Evolutionary conservation across 1,139 yeast genomes (phyloP), one percentile per base, ranked within the genome.

Genomic region (Yamadazyma diospyri): DNA sequence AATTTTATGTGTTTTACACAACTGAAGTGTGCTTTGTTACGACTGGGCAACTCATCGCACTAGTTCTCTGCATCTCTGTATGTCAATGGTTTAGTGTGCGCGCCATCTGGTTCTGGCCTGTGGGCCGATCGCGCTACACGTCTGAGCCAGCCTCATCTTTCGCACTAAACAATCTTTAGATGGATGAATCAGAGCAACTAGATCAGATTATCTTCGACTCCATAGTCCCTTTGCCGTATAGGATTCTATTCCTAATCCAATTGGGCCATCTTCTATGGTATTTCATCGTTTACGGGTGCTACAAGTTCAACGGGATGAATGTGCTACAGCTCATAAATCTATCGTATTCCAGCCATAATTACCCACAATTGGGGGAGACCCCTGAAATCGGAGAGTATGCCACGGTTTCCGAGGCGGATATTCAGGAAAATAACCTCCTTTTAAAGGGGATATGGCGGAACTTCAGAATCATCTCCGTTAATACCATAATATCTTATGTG

Each of bases 291-390:
- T 44, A 45, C 28, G 43, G 59, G 15, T 55, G 59, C 36, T 54
- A 48, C 36, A 42, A 47, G 15, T 23, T 43, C 23, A 40, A 42
- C 16, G 25, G 35, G 5, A 47, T 69, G 41, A 69, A 65, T 45
- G 55, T 68, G 12, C 45, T 64, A 17, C 61, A 62, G 22, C 47
- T 68, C 6, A 48, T 69, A 23, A 56, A 60, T 37, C 47, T 69
- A 22, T 64, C 72, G 9, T 69, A 67, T 38, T 52, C 63, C 1
- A 42, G 57, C 6, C 71, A 66, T 37, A 65, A 61, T 36, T 68
- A 68, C 41, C 40, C 57, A 3, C 59, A 47, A 38, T 41, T 61
- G 28, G 63, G 53, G 22, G 42, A 33, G 6, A 18, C 35, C 5
- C 41, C 51, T 0, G 43, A 53, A 8, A 45, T 55, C 2, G 73